Percentiles rank a stretch among this genome's conserved stretches.
These are phyloP conservation scores for Oropetium thomaeum DNA, from an alignment of 176 grass and related monocot species.

Conservation along the genomic window DNA sequence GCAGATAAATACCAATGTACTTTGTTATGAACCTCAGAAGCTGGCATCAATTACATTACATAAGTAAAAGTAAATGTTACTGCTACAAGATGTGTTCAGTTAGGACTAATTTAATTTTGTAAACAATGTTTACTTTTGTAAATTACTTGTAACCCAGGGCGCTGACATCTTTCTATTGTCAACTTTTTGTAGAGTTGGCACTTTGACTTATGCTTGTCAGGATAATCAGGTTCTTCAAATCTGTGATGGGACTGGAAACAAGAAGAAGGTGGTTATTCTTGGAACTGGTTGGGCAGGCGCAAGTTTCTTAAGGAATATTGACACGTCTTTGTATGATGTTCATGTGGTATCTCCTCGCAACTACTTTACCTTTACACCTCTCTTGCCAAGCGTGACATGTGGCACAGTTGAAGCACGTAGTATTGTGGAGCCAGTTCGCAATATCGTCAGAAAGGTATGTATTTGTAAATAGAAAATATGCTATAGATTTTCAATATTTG, in stretches of 20 bases:
- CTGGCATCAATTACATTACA: background rate
- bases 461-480: background rate
- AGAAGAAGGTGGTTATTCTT: constrained; percentile 87
- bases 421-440: constrained; percentile 89
- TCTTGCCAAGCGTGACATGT: constrained; percentile 91
- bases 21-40: background rate
- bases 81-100: background rate
- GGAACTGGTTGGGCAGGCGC: constrained; percentile 93
- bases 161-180: background rate
- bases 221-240: constrained; percentile 48
- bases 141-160: background rate
- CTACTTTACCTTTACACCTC: constrained; percentile 92
- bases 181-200: constrained; percentile 51
- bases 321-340: constrained; percentile 86
- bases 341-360: constrained; percentile 94
- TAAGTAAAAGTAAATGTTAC: constrained; percentile 5
- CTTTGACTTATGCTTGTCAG: constrained; percentile 68
- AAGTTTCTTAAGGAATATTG: constrained; percentile 81
- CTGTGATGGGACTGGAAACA: constrained; percentile 44
- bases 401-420: constrained; percentile 93
- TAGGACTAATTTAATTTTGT: background rate
- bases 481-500: background rate
- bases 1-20: too few relatives aligned
- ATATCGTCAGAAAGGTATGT: constrained; percentile 74
- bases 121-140: background rate